Base-by-base conservation (phyloP, 2,329 filamentous ascomycete species). In the Gaeumannomyces tritici region DNA sequence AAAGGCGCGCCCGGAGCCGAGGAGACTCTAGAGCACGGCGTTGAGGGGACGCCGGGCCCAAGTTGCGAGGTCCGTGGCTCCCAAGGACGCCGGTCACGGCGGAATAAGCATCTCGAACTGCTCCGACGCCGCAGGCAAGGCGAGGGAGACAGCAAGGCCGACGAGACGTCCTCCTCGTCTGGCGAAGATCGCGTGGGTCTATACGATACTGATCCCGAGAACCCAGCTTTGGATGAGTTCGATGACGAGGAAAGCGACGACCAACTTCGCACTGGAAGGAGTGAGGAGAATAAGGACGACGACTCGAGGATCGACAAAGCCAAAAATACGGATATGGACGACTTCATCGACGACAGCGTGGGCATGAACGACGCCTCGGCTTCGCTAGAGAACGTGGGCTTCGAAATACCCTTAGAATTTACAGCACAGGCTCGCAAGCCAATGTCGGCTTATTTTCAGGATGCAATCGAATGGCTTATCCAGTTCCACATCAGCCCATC, bases 391-490 rank as follows among this genome's bases (percentile, higher is more conserved):
- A 21, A 9, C 2, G 42, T 1, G 2, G 26, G 18, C 28, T 33
- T 63, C 4, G 78, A 79, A 4, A 84, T 91, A 2, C 90, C 90
- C 0, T 77, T 93, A 1, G 77, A 89, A 67, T 91, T 91, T 71
- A 89, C 86, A 0, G 75, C 80, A 4, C 81, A 88, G 63, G 81
- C 84, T 0, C 85, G 86, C 65, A 86, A 87, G 67, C 88, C 88
- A 60, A 76, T 87, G 0, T 87, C 86, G 66, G 86, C 90, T 54
- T 84, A 92, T 60, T 93, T 93, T 75, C 83, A 83, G 59, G 85
- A 87, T 67, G 88, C 85, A 0, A 79, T 93, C 2, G 89, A 91
- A 70, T 93, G 89, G 89, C 88, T 93, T 74, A 86, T 93, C 2
- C 89, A 91, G 69, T 89, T 89, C 70, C 87, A 88, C 67, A 80